Conservation (phyloP, 306 rosid species). For the Dicorynia guianensis region DNA sequence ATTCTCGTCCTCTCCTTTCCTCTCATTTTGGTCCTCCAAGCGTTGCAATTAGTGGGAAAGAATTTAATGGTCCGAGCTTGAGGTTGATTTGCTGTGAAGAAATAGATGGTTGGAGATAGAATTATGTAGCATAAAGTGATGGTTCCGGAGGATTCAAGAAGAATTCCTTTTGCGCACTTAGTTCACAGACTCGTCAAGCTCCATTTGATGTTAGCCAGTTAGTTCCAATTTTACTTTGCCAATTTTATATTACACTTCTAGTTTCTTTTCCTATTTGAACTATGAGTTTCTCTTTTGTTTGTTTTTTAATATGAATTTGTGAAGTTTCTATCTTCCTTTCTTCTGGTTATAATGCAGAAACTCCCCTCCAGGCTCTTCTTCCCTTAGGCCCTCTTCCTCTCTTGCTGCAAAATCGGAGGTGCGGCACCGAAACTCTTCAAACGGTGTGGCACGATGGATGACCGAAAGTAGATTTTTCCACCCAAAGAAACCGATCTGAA, state of each 20-base stretch:
- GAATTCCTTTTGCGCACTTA: conserved; percentile 70
- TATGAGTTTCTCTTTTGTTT: neutral
- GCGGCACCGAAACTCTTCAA: too few species aligned
- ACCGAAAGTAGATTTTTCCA: too few species aligned
- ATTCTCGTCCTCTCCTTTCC: too few species aligned
- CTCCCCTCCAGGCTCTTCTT: too few species aligned
- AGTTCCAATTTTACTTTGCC: neutral
- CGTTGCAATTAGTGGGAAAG: conserved; percentile 36
- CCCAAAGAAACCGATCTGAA: too few species aligned
- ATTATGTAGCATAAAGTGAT: conserved; percentile 76
- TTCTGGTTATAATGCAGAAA: too few species aligned
- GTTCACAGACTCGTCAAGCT: conserved; percentile 66
- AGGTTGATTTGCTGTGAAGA: conserved; percentile 85
- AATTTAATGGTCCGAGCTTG: conserved; percentile 54
- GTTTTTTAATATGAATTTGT: too few species aligned
- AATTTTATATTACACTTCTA: neutral
- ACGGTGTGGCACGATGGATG: too few species aligned
- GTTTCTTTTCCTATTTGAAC: neutral
- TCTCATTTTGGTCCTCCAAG: too few species aligned
- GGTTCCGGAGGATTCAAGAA: conserved; percentile 57
- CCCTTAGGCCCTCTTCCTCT: too few species aligned
- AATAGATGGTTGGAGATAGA: conserved; percentile 88
- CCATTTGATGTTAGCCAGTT: conserved; percentile 64
- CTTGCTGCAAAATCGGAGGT: too few species aligned
- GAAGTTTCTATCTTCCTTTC: neutral